These are phyloP conservation scores for Penicillium oxalicum DNA, from an alignment of 2,329 filamentous ascomycete genomes.

Conservation along the genomic window DNA sequence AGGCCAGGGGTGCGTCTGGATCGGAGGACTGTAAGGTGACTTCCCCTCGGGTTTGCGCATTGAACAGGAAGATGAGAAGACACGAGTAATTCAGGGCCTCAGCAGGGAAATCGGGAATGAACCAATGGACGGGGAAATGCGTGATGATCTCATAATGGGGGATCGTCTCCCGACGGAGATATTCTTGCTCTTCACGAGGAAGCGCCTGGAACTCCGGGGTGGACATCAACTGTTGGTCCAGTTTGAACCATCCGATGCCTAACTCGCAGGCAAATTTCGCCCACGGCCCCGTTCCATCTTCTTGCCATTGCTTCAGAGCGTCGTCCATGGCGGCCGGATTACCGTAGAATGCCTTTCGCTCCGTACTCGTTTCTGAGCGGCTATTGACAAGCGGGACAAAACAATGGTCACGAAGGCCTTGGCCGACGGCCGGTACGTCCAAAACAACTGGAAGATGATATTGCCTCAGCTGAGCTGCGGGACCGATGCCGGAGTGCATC, in stretches of 20 bases:
- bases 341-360: conserved; percentile 41
- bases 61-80: conserved; percentile 47
- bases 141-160: conserved; percentile 54
- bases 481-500: conserved; percentile 47
- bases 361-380: conserved; percentile 38
- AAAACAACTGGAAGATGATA: conserved; percentile 40
- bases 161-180: conserved; percentile 46
- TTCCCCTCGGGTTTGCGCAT: conserved; percentile 50
- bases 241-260: conserved; percentile 40
- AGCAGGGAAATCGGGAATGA: conserved; percentile 23
- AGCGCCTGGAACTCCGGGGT: conserved; percentile 49
- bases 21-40: conserved; percentile 51
- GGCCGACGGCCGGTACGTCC: conserved; percentile 40
- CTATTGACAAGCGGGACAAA: conserved; percentile 31
- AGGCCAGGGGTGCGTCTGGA: conserved; percentile 45
- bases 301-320: conserved; percentile 40
- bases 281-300: conserved; percentile 39
- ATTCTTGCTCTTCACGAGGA: conserved; percentile 39
- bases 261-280: conserved; percentile 28
- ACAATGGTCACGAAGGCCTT: conserved; percentile 43
- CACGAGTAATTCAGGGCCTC: conserved; percentile 41
- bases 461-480: conserved; percentile 35
- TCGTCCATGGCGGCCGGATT: conserved; percentile 11
- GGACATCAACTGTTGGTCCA: conserved; percentile 31
- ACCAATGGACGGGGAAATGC: conserved; percentile 44